These are phyloP conservation scores for Colletotrichum simmondsii DNA, from an alignment of 2,329 filamentous ascomycete genomes.

Conservation along the genomic window DNA sequence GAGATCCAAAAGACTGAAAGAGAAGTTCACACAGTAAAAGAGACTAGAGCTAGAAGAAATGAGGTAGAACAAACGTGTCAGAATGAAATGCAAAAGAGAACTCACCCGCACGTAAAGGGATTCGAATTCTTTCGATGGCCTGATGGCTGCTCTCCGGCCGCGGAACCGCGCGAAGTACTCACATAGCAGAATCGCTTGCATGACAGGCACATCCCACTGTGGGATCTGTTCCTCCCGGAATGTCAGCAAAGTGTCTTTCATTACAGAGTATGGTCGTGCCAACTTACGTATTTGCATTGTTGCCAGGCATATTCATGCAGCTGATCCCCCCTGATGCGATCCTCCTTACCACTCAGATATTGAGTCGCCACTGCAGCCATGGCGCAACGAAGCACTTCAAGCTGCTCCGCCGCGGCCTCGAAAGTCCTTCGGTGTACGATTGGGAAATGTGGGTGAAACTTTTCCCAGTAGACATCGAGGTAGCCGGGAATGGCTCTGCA, in stretches of 20 bases:
- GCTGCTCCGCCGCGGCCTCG: slow-evolving; percentile 50
- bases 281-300: slow-evolving; percentile 61
- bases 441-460: slow-evolving; percentile 60
- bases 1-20: slow-evolving; percentile 43
- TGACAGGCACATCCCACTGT: slow-evolving; percentile 60
- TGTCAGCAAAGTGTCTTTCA: background rate
- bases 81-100: slow-evolving; percentile 37
- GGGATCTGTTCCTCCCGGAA: slow-evolving; percentile 48
- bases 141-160: slow-evolving; percentile 59
- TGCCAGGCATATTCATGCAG: slow-evolving; percentile 64
- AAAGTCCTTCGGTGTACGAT: slow-evolving; percentile 60
- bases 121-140: slow-evolving; percentile 60
- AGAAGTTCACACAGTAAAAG: background rate
- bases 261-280: background rate
- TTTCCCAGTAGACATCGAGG: slow-evolving; percentile 64
- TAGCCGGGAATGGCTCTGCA: slow-evolving; percentile 60
- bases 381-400: slow-evolving; percentile 59
- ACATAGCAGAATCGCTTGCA: slow-evolving; percentile 66
- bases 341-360: slow-evolving; percentile 57
- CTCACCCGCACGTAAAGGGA: slow-evolving; percentile 66
- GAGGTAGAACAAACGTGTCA: slow-evolving; percentile 40
- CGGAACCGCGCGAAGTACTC: slow-evolving; percentile 67
- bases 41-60: slow-evolving; percentile 38
- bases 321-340: slow-evolving; percentile 60
- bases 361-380: slow-evolving; percentile 70